These are phyloP conservation scores for Ophiosphaerella korrae DNA, from an alignment of 2,329 filamentous ascomycete genomes.

Conservation along the genomic window DNA sequence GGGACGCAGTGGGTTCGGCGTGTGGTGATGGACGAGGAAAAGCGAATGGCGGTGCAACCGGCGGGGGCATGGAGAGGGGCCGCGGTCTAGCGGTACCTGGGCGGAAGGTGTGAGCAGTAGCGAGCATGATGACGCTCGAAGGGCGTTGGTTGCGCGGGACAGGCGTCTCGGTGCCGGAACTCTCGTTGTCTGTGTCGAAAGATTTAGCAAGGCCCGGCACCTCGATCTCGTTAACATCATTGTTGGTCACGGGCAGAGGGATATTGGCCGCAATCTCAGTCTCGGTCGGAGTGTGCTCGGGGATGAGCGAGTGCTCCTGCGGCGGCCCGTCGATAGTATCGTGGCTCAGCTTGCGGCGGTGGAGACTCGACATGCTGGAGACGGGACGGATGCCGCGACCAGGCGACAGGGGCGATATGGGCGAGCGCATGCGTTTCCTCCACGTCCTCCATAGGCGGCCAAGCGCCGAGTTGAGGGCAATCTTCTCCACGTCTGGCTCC, in stretches of 20 bases:
- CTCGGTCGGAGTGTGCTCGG: constrained; percentile 53
- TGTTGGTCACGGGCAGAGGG: constrained; percentile 69
- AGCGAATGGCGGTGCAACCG: constrained; percentile 24
- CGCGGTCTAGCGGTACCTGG: constrained; percentile 26
- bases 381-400: constrained; percentile 29
- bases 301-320: constrained; percentile 30
- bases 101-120: constrained; percentile 25
- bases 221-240: constrained; percentile 81
- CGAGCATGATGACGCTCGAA: constrained; percentile 37
- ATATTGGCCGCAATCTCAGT: constrained; percentile 62
- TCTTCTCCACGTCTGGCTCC: constrained; percentile 88
- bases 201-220: constrained; percentile 72
- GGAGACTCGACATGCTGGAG: constrained; percentile 38
- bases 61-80: constrained; percentile 40
- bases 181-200: constrained; percentile 58
- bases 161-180: constrained; percentile 31
- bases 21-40: constrained; percentile 7
- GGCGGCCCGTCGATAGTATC: constrained; percentile 33
- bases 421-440: constrained; percentile 77
- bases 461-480: constrained; percentile 86
- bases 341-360: constrained; percentile 35
- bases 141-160: constrained; percentile 32
- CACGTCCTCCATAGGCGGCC: constrained; percentile 92
- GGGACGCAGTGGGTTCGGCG: not conserved
- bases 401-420: constrained; percentile 32